These are phyloP conservation scores for Populus simonii DNA, from an alignment of 345 rosid genomes.

Conservation along the genomic window DNA sequence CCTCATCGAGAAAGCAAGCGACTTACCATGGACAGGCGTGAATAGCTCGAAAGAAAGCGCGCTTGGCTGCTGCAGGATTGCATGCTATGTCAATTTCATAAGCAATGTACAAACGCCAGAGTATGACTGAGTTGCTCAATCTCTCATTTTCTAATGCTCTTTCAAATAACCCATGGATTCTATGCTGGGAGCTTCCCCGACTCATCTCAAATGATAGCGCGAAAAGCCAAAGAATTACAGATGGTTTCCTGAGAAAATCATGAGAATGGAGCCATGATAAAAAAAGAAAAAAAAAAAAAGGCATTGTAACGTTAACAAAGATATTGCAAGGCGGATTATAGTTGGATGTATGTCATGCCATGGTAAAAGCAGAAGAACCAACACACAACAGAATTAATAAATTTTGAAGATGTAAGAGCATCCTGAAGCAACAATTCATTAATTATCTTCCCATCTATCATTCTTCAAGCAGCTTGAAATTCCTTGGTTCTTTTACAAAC, in stretches of 20 bases:
- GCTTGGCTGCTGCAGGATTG: constrained; percentile 65
- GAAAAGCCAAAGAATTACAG: constrained; percentile 66
- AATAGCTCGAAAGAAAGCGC: constrained; percentile 83
- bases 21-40: constrained; percentile 92
- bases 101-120: constrained; percentile 87
- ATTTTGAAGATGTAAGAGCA: neutral
- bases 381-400: neutral
- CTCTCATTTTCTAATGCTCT: constrained; percentile 70
- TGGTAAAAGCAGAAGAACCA: neutral
- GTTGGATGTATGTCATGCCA: too few relatives aligned
- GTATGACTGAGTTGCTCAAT: constrained; percentile 54
- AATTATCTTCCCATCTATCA: too few relatives aligned
- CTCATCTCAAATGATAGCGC: constrained; percentile 75
- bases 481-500: too few relatives aligned
- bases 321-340: neutral
- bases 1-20: neutral
- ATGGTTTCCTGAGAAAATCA: constrained; percentile 60
- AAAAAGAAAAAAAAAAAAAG: neutral
- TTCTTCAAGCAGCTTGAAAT: too few relatives aligned
- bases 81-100: constrained; percentile 63
- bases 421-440: neutral
- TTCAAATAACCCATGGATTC: constrained; percentile 85
- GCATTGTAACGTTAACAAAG: neutral
- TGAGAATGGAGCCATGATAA: constrained; percentile 1
- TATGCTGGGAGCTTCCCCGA: constrained; percentile 58